Evolutionary conservation across 805 yeast genomes (phyloP), one percentile per base, ranked within the genome.

Genomic region (Hanseniaspora mollemarum): DNA sequence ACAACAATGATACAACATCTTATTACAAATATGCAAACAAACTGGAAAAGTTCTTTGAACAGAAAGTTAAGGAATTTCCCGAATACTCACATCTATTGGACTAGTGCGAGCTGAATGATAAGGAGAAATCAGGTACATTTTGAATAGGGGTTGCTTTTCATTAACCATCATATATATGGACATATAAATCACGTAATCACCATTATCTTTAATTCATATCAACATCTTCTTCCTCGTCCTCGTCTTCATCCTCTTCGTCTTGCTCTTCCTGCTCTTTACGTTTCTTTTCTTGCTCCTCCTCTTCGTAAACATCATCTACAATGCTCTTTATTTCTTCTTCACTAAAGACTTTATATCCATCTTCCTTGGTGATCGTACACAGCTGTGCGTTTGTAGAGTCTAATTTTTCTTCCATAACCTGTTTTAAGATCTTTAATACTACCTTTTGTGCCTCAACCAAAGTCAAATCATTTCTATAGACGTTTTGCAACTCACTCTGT

Each of bases 361-460:
- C 76, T 24, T 80, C 88, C 58, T 76, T 76, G 16, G 99, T 92
- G 41, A 92, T 94, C 58, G 88, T 76, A 46, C 98, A 94, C 59
- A 92, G 75, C 71, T 94, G 98, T 32, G 95, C 95, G 66, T 92
- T 92, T 58, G 83, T 84, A 52, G 94, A 82, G 67, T 92, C 96
- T 61, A 92, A 73, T 70, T 90, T 92, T 69, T 92, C 99, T 71
- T 92, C 99, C 99, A 92, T 92, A 42, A 92, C 99, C 69, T 92
- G 98, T 66, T 88, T 88, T 59, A 92, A 75, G 52, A 86, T 84
- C 70, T 87, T 88, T 62, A 92, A 74, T 6, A 88, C 82, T 62
- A 92, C 73, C 39, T 84, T 68, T 72, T 92, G 97, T 8, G 97
- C 98, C 65, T 94, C 98, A 58, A 80, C 78, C 58, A 92, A 71